Evolutionary conservation across 2,329 filamentous ascomycete species (phyloP), one percentile per base, ranked within the genome.

Genomic region (Polytolypa hystricis): DNA sequence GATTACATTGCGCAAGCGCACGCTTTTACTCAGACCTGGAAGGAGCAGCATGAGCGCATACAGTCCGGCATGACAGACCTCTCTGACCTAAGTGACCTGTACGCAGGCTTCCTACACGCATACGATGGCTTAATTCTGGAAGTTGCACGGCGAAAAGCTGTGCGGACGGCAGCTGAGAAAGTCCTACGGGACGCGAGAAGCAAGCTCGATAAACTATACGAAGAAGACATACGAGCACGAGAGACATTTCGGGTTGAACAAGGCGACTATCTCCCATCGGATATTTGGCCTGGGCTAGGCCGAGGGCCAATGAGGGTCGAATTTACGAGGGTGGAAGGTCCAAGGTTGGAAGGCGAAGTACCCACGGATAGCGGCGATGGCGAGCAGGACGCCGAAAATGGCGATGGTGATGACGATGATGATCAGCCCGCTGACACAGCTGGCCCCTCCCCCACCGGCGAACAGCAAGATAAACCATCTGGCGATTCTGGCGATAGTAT

Each of bases 81-180:
- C 58, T 77, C 81, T 35, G 74, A 76, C 15, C 73, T 95, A 49
- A 71, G 77, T 8, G 67, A 74, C n/a, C 84, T 95, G 49, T 96
- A 95, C 58, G 81, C 89, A 42, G 79, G 81, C 12, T 98, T 96
- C 51, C 70, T 83, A 14, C 73, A 77, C 35, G 84, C 86, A 0
- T 96, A 98, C 53, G 81, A 85, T 47, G 78, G 80, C 14, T 66
- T 98, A 9, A 71, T 95, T 16, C 70, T 93, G 1, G 91, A 98
- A 57, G 80, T 86, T 4, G 80, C 81, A 35, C 71, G 91, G 16
- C 73, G 91, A 7, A 76, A 75, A 41, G 66, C 71, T 10, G 75
- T 84, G 23, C 82, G 91, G 50, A 75, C 80, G 20, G 78, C 81
- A 43, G 80, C 93, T 35, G 71, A 79, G 46, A 70, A 69, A 29